Percentiles rank a stretch among this genome's conserved stretches.
Conservation (phyloP, 192 early-diverging fungal species). For the Coemansia sp. region DNA sequence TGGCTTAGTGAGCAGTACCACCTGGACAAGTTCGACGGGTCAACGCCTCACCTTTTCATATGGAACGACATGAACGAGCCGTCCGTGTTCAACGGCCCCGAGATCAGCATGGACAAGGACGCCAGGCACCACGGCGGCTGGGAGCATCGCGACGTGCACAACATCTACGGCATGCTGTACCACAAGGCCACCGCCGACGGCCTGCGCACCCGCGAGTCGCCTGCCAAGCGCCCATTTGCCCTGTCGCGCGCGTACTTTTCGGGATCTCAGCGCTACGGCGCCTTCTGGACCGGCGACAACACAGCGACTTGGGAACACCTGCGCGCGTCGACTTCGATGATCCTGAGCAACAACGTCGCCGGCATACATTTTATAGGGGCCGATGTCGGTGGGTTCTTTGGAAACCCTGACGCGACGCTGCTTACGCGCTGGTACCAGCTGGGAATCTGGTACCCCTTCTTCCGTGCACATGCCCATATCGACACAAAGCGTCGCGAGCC, state of each 20-base stretch:
- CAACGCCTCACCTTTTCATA: slow-evolving; percentile 71
- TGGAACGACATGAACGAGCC: slow-evolving; percentile 99
- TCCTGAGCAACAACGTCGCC: slow-evolving; percentile 76
- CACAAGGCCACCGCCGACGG: slow-evolving; percentile 85
- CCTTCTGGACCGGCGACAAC: slow-evolving; percentile 99
- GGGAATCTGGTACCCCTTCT: slow-evolving; percentile 92
- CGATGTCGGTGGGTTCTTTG: slow-evolving; percentile 97
- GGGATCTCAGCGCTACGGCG: slow-evolving; percentile 90
- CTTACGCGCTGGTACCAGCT: slow-evolving; percentile 97
- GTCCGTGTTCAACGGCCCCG: slow-evolving; percentile 93
- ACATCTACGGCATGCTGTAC: slow-evolving; percentile 83
- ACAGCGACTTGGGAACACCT: slow-evolving; percentile 84
- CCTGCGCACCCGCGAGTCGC: slow-evolving; percentile 54
- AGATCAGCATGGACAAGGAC: slow-evolving; percentile 96
- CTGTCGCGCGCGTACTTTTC: slow-evolving; percentile 95
- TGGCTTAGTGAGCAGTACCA: slow-evolving; percentile 80
- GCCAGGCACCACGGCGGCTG: slow-evolving; percentile 75
- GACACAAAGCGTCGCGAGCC: slow-evolving; percentile 97
- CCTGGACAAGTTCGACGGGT: slow-evolving; percentile 76
- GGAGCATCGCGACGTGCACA: slow-evolving; percentile 96
- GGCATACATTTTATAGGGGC: slow-evolving; percentile 92
- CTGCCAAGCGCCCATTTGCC: slow-evolving; percentile 79
- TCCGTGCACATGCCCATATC: slow-evolving; percentile 96
- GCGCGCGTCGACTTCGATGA: slow-evolving; percentile 77
- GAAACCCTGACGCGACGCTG: slow-evolving; percentile 84